Evolutionary conservation across 495 filamentous ascomycete species (phyloP), one percentile per base, ranked within the genome.

Genomic region (Penicillium ochrochloron): DNA sequence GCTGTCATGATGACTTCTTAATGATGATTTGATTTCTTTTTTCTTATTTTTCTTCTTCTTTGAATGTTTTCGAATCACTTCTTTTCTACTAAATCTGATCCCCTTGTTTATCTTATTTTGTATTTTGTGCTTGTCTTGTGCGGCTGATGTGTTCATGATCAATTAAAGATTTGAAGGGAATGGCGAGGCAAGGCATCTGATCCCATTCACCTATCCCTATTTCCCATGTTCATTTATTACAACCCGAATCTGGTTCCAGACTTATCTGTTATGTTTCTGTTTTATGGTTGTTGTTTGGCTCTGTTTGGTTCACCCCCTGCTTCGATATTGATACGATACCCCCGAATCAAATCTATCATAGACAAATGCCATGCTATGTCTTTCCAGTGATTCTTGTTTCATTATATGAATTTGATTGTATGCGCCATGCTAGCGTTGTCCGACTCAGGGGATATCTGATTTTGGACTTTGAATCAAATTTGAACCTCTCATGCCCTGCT

Each of bases 1-100:
- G 35, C 89, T 2, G 75, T 89, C 44, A 65, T 83, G 66, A 80
- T 77, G 54, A 70, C 72, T 34, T 73, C 74, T 66, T 81, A 76
- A 74, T 65, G 60, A 74, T 64, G 57, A 52, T 21, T 59, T 46
- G 53, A 42, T 17, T 1, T 41, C 4, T 2, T 5, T 41, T 17
- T 57, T 46, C 5, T 41, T 27, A 27, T 5, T 41, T 17, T 57
- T 46, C 29, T 55, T 23, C 6, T 44, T 35, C 60, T 61, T 60
- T 63, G 57, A 54, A 31, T 48, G 33, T 46, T 27, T 41, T 17
- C 14, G 15, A 41, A 17, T 17, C 15, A 11, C 11, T 15, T 5
- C 37, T 39, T 39, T 39, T 39, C 14, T 39, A 8, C 7, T n/a
- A n/a, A n/a, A 39, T 39, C 44, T 44, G 54, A 33, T 59, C 54